Conservation (phyloP, 1,284 basidiomycete species). For the Sporisorium exsertum region DNA sequence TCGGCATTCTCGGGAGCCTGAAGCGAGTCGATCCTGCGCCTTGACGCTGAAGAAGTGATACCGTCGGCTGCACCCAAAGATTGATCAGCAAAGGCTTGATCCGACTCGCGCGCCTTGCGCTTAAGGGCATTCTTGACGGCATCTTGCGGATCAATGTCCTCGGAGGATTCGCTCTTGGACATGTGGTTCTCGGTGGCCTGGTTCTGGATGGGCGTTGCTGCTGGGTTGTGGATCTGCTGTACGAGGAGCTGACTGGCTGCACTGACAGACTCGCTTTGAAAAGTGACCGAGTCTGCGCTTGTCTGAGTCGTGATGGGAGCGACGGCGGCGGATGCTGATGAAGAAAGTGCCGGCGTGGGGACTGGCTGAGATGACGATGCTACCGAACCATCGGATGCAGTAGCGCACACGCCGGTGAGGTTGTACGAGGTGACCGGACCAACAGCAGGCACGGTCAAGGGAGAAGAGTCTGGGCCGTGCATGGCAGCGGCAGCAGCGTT, state of each 20-base stretch:
- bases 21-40: conserved; percentile 16
- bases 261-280: conserved; percentile 25
- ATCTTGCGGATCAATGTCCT: conserved; percentile 39
- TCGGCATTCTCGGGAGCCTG: neutral
- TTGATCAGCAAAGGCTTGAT: conserved; percentile 11
- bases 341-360: conserved; percentile 3
- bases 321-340: conserved; percentile 13
- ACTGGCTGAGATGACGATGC: conserved; percentile 10
- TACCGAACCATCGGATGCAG: conserved; percentile 3
- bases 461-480: conserved; percentile 21
- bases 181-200: conserved; percentile 4
- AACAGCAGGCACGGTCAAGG: conserved; percentile 29
- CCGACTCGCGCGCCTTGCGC: conserved; percentile 30
- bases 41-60: conserved; percentile 5
- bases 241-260: conserved; percentile 17
- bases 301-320: conserved; percentile 24
- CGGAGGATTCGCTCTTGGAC: conserved; percentile 22
- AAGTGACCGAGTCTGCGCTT: conserved; percentile 13
- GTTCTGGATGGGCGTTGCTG: conserved; percentile 16
- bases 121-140: conserved; percentile 28
- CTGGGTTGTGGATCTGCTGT: conserved; percentile 16
- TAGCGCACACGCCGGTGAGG: conserved; percentile 20
- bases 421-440: conserved; percentile 18
- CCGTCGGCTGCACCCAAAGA: neutral
- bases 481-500: neutral